These are phyloP conservation scores for Madurella mycetomatis DNA, from an alignment of 2,329 filamentous ascomycete species.

Conservation along the genomic window DNA sequence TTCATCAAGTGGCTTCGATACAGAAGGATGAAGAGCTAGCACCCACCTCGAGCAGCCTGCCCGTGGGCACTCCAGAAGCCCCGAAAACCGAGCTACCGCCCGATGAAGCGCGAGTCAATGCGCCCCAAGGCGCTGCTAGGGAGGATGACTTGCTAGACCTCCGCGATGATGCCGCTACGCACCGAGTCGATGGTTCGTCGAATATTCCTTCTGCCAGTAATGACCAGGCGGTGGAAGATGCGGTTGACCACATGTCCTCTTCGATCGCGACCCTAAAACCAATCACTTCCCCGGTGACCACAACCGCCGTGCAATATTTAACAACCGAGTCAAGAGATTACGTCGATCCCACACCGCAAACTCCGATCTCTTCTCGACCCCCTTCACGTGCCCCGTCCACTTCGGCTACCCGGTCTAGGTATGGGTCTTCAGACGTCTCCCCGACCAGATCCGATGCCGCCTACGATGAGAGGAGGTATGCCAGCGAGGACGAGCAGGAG, in stretches of 20 bases:
- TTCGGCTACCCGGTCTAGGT: conserved; percentile 46
- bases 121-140: background rate
- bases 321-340: conserved; percentile 46
- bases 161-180: background rate
- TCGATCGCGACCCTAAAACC: conserved; percentile 49
- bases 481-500: conserved; percentile 61
- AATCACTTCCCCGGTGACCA: conserved; percentile 35
- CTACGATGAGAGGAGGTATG: conserved; percentile 53
- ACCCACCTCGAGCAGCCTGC: background rate
- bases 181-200: background rate
- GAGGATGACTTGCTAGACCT: conserved; percentile 13
- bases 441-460: conserved; percentile 52
- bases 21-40: conserved; percentile 13
- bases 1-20: conserved; percentile 11
- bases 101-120: background rate
- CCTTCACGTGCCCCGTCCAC: conserved; percentile 56
- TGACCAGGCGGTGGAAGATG: conserved; percentile 13
- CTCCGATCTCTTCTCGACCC: conserved; percentile 50
- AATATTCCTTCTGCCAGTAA: background rate
- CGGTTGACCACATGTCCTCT: conserved; percentile 37
- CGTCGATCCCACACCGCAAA: conserved; percentile 55
- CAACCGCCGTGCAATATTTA: conserved; percentile 40
- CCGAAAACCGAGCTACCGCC: background rate
- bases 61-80: background rate
- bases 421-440: conserved; percentile 41